phyloP scores from a whole-genome alignment of 352 stramenopile species.

The Pythium brassicae region DNA sequence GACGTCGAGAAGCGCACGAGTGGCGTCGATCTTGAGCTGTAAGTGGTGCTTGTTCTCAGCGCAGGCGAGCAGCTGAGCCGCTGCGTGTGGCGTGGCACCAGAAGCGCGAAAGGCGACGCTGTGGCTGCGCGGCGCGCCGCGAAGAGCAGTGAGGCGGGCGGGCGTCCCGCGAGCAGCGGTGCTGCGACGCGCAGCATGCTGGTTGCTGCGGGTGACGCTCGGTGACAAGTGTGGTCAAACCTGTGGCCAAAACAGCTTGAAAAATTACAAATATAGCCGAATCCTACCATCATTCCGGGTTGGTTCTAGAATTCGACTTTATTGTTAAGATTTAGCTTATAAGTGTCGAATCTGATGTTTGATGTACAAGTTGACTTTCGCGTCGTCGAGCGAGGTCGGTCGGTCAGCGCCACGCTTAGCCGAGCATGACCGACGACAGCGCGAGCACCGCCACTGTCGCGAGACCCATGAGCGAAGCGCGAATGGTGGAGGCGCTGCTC shows the following conservation, averaged over 20 bases:
- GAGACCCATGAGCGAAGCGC: constrained; percentile 1
- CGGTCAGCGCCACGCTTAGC: too few species aligned
- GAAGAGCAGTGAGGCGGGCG: constrained; percentile 2
- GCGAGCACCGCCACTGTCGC: constrained; percentile 2
- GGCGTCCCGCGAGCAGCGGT: not conserved
- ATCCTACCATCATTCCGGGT: too few species aligned
- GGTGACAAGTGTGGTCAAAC: too few species aligned
- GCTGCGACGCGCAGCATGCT: not conserved
- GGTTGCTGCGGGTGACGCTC: not conserved
- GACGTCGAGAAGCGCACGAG: constrained; percentile 19
- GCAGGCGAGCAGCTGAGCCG: not conserved
- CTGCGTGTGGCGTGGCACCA: not conserved
- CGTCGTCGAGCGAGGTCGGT: too few species aligned
- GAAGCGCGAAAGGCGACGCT: constrained; percentile 3
- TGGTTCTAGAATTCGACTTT: too few species aligned
- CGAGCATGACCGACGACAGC: constrained; percentile 5
- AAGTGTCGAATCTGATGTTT: too few species aligned
- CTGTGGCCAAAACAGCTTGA: too few species aligned
- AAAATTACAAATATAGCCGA: too few species aligned
- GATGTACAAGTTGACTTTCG: too few species aligned
- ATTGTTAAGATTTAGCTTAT: too few species aligned
- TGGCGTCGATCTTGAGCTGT: constrained; percentile 1
- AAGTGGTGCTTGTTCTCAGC: constrained; percentile 5
- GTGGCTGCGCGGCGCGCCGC: not conserved
- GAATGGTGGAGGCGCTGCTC: not conserved